Conservation (phyloP, 2,329 filamentous ascomycete genomes). For the Alternaria sp. region DNA sequence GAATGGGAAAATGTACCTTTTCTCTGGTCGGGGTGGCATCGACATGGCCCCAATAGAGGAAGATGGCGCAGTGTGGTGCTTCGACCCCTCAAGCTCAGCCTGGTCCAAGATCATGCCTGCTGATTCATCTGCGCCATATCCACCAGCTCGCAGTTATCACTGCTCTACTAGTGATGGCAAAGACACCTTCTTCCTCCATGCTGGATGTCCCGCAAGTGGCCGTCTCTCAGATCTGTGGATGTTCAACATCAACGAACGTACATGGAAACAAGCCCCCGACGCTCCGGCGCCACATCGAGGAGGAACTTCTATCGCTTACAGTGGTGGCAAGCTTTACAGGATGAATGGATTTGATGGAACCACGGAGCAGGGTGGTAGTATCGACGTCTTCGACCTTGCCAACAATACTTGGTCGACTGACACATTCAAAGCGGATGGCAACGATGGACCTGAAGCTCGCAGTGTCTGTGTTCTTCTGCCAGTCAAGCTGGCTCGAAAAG, state of each 20-base stretch:
- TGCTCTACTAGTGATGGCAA: constrained; percentile 68
- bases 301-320: constrained; percentile 70
- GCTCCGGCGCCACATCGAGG: constrained; percentile 72
- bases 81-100: constrained; percentile 66
- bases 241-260: constrained; percentile 68
- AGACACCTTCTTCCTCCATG: constrained; percentile 76
- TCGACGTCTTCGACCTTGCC: constrained; percentile 65
- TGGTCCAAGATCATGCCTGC: constrained; percentile 72
- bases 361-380: constrained; percentile 70
- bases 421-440: constrained; percentile 51
- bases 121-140: constrained; percentile 56
- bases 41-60: constrained; percentile 77
- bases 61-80: constrained; percentile 75
- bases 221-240: constrained; percentile 76
- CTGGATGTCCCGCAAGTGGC: constrained; percentile 71
- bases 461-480: constrained; percentile 59
- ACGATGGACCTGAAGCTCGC: constrained; percentile 54
- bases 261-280: constrained; percentile 71
- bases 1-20: constrained; percentile 75
- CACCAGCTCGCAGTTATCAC: constrained; percentile 75
- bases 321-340: constrained; percentile 70
- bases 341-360: constrained; percentile 82
- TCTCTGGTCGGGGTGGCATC: constrained; percentile 76
- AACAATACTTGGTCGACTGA: constrained; percentile 51
- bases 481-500: constrained; percentile 44